Evolutionary conservation across 352 stramenopile genomes (phyloP).

Genomic region (Phytophthora pseudosyringae): DNA sequence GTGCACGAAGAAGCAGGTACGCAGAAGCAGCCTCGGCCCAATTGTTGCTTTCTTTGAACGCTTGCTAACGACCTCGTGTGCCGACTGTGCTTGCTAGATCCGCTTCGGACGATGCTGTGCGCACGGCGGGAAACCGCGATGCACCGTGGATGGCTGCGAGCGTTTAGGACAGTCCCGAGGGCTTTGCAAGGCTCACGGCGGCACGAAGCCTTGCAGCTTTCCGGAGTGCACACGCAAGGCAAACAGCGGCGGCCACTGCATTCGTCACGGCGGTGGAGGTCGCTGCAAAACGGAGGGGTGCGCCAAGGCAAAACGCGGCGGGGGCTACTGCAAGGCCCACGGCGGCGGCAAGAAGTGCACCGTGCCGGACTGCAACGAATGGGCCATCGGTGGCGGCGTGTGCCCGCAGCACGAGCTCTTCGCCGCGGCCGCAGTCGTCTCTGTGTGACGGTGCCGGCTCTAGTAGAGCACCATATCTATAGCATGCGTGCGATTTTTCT

Average conservation of each 20-base stretch:
- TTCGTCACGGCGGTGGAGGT: constrained; percentile 78
- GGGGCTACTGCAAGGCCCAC: constrained; percentile 81
- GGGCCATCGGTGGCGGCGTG: constrained; percentile 69
- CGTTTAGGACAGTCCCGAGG: constrained; percentile 66
- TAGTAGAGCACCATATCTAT: constrained; percentile 21
- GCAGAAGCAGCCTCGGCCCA: background rate
- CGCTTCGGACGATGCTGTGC: constrained; percentile 78
- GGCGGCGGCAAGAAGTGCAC: constrained; percentile 83
- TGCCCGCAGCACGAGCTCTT: constrained; percentile 75
- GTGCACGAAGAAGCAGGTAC: constrained; percentile 86
- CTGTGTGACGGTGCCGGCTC: constrained; percentile 44
- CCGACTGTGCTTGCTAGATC: constrained; percentile 36
- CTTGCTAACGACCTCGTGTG: no score
- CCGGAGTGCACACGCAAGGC: constrained; percentile 69
- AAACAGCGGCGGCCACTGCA: constrained; percentile 83
- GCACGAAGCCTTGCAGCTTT: constrained; percentile 67
- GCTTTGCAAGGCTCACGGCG: constrained; percentile 85
- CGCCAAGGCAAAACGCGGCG: constrained; percentile 77
- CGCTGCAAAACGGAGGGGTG: constrained; percentile 73
- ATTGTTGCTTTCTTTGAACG: background rate
- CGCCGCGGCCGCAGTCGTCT: constrained; percentile 44
- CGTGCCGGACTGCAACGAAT: constrained; percentile 64
- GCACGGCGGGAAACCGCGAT: constrained; percentile 77
- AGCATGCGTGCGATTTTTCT: constrained; percentile 30
- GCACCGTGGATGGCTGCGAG: constrained; percentile 69